phyloP scores from a whole-genome alignment of 2,329 filamentous ascomycete species.

The Trichophyton equinum region DNA sequence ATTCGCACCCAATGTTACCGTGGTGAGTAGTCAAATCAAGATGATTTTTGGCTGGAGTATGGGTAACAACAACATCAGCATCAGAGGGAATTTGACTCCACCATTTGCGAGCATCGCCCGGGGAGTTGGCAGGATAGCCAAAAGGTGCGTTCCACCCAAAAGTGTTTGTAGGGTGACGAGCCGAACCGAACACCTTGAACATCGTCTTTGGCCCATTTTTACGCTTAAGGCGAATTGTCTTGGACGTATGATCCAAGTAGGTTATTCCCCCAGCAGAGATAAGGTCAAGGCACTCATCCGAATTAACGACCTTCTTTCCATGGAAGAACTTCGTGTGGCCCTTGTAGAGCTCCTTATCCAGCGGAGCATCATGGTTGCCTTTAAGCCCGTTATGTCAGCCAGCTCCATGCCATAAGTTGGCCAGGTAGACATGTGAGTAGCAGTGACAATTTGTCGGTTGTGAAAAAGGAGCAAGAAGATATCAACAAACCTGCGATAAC shows the following conservation, averaged over 20 bases:
- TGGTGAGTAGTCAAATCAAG: conserved; percentile 31
- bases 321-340: conserved; percentile 33
- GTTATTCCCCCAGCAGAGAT: conserved; percentile 29
- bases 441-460: neutral
- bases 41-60: conserved; percentile 42
- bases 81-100: conserved; percentile 42
- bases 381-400: neutral
- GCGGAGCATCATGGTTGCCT: conserved; percentile 48
- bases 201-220: conserved; percentile 35
- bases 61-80: conserved; percentile 43
- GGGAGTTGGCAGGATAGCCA: conserved; percentile 31
- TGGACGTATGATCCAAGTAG: conserved; percentile 41
- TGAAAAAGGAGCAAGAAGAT: neutral
- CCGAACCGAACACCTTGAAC: conserved; percentile 48
- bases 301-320: conserved; percentile 34
- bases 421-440: neutral
- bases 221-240: conserved; percentile 32
- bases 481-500: conserved; percentile 39
- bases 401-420: neutral
- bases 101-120: conserved; percentile 29
- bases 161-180: conserved; percentile 36
- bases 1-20: conserved; percentile 37
- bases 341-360: conserved; percentile 39
- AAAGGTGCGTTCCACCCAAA: conserved; percentile 37
- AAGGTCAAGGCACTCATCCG: conserved; percentile 33